These are phyloP conservation scores for Nitzschia sp. DNA, from an alignment of 108 stramenopile genomes.

Conservation along the genomic window DNA sequence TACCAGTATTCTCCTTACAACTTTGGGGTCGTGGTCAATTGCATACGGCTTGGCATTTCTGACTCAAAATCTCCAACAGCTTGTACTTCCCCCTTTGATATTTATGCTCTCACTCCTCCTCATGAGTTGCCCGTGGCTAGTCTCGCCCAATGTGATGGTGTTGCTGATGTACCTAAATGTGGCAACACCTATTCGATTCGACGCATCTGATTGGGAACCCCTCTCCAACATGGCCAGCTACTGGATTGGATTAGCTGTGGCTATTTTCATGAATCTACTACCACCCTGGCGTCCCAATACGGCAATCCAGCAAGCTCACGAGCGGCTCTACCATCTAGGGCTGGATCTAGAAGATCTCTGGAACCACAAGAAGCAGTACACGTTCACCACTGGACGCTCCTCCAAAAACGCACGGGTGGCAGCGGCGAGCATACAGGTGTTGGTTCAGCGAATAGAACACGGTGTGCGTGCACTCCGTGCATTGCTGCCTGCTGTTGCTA, in stretches of 20 bases:
- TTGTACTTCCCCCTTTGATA: constrained; percentile 6
- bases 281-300: constrained; percentile 25
- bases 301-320: constrained; percentile 21
- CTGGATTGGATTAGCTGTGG: constrained; percentile 31
- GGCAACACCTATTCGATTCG: constrained; percentile 20
- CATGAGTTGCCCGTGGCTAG: constrained; percentile 30
- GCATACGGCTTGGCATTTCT: constrained; percentile 3
- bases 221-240: constrained; percentile 29
- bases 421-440: constrained; percentile 33
- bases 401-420: constrained; percentile 29
- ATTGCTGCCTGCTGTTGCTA: constrained; percentile 19
- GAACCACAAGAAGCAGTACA: constrained; percentile 22
- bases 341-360: constrained; percentile 29
- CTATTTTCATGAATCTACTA: constrained; percentile 29
- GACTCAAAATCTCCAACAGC: not conserved
- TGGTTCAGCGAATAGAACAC: constrained; percentile 20
- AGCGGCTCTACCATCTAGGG: constrained; percentile 17
- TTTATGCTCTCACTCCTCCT: constrained; percentile 9
- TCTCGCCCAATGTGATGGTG: constrained; percentile 26
- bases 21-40: constrained; percentile 28
- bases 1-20: constrained; percentile 24
- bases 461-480: constrained; percentile 14
- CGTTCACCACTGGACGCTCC: constrained; percentile 19
- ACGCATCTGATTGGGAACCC: constrained; percentile 23
- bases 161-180: constrained; percentile 25